A percentile compares a stretch with the other conserved stretches of the same genome.
phyloP scores from a whole-genome alignment of 2,329 filamentous ascomycete genomes.

The Neonectria hederae region DNA sequence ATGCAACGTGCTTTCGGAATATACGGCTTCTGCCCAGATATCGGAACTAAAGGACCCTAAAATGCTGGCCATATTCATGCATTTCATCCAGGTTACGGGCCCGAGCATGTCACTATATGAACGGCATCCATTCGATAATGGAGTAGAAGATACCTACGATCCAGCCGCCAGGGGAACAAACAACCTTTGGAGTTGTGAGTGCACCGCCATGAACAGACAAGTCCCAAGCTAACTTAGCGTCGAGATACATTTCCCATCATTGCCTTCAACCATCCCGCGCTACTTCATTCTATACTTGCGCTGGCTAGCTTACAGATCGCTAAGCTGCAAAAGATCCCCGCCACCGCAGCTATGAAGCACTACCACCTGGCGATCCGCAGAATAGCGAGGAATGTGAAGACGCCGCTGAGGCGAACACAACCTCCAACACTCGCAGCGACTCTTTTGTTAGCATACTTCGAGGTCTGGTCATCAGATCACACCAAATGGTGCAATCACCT shows the following conservation, averaged over 20 bases:
- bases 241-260: constrained; percentile 82
- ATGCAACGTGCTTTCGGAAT: constrained; percentile 67
- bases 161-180: constrained; percentile 71
- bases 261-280: constrained; percentile 83
- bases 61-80: constrained; percentile 85
- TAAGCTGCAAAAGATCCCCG: constrained; percentile 76
- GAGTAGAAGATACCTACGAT: constrained; percentile 64
- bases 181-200: constrained; percentile 71
- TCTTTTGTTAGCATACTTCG: constrained; percentile 87
- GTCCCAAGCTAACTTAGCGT: constrained; percentile 33
- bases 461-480: constrained; percentile 94
- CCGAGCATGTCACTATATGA: constrained; percentile 90
- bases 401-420: constrained; percentile 73
- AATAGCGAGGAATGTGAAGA: constrained; percentile 78
- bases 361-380: constrained; percentile 87
- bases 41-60: constrained; percentile 83
- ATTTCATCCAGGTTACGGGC: constrained; percentile 90
- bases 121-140: constrained; percentile 78
- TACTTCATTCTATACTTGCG: constrained; percentile 91
- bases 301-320: constrained; percentile 89
- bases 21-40: constrained; percentile 70
- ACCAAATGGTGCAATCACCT: constrained; percentile 96
- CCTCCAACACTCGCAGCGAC: constrained; percentile 89
- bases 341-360: constrained; percentile 87
- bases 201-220: not conserved